These are phyloP conservation scores for Mucor velutinosus DNA, from an alignment of 371 early-diverging fungal genomes.

Conservation along the genomic window DNA sequence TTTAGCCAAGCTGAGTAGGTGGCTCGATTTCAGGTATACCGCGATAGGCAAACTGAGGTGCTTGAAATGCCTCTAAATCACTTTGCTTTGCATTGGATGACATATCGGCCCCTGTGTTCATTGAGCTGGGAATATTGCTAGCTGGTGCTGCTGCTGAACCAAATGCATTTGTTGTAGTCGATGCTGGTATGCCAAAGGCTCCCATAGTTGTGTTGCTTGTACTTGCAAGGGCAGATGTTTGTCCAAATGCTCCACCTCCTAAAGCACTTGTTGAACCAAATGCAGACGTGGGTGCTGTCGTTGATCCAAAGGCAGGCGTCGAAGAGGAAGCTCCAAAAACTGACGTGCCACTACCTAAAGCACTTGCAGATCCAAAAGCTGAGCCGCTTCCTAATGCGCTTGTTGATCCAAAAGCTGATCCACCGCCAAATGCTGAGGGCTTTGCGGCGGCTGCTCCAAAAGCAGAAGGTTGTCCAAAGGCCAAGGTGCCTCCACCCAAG, in stretches of 20 bases:
- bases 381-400: slow-evolving; percentile 10
- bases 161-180: slow-evolving; percentile 21
- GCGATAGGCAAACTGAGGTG: slow-evolving; percentile 40
- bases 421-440: slow-evolving; percentile 24
- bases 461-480: slow-evolving; percentile 36
- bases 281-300: slow-evolving; percentile 13
- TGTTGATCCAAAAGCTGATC: slow-evolving; percentile 17
- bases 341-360: slow-evolving; percentile 9
- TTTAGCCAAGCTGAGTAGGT: slow-evolving; percentile 34
- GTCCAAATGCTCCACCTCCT: slow-evolving; percentile 25
- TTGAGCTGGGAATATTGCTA: background rate
- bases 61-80: slow-evolving; percentile 41
- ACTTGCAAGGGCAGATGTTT: slow-evolving; percentile 16
- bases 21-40: slow-evolving; percentile 56
- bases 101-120: slow-evolving; percentile 12
- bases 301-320: slow-evolving; percentile 31
- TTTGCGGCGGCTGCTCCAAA: slow-evolving; percentile 25
- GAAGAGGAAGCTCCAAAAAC: slow-evolving; percentile 18
- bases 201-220: slow-evolving; percentile 14
- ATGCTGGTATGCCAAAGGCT: slow-evolving; percentile 1
- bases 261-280: slow-evolving; percentile 13
- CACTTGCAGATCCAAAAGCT: slow-evolving; percentile 25
- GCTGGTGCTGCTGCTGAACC: slow-evolving; percentile 4
- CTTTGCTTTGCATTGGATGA: background rate
- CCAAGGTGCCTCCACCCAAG: slow-evolving; percentile 5